Conservation (phyloP, 2,329 filamentous ascomycete species). For the Mycogone perniciosa region DNA sequence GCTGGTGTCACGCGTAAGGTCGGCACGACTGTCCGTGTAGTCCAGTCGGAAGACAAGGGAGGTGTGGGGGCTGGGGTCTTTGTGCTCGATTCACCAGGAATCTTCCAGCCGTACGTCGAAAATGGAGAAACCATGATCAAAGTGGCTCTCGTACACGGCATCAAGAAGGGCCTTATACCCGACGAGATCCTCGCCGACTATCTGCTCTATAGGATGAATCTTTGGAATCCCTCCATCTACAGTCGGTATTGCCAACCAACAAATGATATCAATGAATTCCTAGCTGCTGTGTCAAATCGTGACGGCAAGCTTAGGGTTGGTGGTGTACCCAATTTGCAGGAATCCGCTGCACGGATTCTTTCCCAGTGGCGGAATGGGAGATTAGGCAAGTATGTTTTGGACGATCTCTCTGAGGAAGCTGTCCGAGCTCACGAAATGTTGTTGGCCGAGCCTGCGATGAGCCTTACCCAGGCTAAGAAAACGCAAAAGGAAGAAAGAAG, state of each 20-base stretch:
- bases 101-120: conserved; percentile 88
- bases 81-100: conserved; percentile 85
- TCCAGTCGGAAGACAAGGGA: conserved; percentile 36
- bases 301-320: conserved; percentile 72
- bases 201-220: conserved; percentile 78
- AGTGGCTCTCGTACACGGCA: conserved; percentile 81
- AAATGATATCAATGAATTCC: conserved; percentile 71
- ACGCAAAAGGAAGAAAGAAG: conserved; percentile 54
- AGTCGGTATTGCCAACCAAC: conserved; percentile 60
- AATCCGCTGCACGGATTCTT: conserved; percentile 72
- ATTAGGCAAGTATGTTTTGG: conserved; percentile 71
- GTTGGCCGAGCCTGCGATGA: conserved; percentile 44
- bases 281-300: conserved; percentile 63
- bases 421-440: conserved; percentile 44
- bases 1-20: conserved; percentile 88
- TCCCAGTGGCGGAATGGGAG: conserved; percentile 74
- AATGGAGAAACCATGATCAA: conserved; percentile 89
- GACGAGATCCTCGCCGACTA: conserved; percentile 81
- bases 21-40: conserved; percentile 72
- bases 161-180: conserved; percentile 81
- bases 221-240: conserved; percentile 57
- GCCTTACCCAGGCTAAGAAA: conserved; percentile 64
- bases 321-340: conserved; percentile 62
- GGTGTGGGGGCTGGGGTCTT: conserved; percentile 61
- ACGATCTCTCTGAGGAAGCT: conserved; percentile 60